phyloP scores from a whole-genome alignment of 768 basidiomycete genomes.

The Collybia sordida region DNA sequence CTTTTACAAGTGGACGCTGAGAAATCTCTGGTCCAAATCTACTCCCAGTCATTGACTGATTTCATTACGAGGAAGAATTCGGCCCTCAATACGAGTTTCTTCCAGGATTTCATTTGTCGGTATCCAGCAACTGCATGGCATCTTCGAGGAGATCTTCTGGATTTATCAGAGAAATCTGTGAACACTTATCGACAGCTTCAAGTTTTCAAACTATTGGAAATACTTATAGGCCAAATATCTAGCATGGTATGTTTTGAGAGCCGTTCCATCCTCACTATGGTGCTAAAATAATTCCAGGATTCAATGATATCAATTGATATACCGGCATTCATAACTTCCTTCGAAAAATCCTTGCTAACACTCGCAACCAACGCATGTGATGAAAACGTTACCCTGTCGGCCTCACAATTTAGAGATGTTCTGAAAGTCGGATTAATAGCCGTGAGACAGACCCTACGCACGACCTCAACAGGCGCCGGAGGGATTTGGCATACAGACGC shows the following conservation, averaged over 20 bases:
- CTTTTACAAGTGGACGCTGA: slow-evolving; percentile 40
- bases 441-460: slow-evolving; percentile 63
- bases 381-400: slow-evolving; percentile 44
- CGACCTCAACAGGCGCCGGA: slow-evolving; percentile 25
- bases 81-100: slow-evolving; percentile 67
- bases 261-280: background rate
- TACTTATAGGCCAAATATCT: slow-evolving; percentile 57
- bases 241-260: slow-evolving; percentile 37
- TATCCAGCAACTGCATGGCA: slow-evolving; percentile 66
- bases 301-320: slow-evolving; percentile 38
- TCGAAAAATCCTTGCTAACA: slow-evolving; percentile 51
- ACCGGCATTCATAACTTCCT: slow-evolving; percentile 44
- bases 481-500: slow-evolving; percentile 58
- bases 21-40: slow-evolving; percentile 49
- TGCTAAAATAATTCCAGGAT: slow-evolving; percentile 11
- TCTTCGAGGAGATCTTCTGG: slow-evolving; percentile 59
- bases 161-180: slow-evolving; percentile 54
- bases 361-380: slow-evolving; percentile 49
- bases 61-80: slow-evolving; percentile 84
- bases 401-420: slow-evolving; percentile 75
- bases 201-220: slow-evolving; percentile 68
- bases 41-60: slow-evolving; percentile 67
- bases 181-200: slow-evolving; percentile 80
- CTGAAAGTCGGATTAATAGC: slow-evolving; percentile 67
- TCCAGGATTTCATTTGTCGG: slow-evolving; percentile 74